Conservation (phyloP, 768 basidiomycete species). For the Tylopilus rubrobrunneus region DNA sequence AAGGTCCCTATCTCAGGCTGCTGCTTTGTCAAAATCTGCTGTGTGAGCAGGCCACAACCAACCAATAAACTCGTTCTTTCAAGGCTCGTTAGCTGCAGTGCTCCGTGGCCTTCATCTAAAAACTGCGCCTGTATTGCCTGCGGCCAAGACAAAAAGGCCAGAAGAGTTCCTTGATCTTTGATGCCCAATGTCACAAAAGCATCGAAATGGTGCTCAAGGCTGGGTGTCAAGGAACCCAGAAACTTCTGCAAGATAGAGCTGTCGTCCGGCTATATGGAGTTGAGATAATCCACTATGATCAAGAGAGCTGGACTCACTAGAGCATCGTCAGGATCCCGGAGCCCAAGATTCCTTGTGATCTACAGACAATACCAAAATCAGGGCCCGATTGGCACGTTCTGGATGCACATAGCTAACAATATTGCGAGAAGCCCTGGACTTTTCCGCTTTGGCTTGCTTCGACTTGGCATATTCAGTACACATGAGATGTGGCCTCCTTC, state of each 20-base stretch:
- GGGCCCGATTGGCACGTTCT: not conserved
- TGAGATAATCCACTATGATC: not conserved
- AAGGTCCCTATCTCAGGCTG: not conserved
- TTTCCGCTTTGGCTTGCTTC: not conserved
- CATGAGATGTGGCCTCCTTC: constrained; percentile 2
- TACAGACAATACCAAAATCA: not conserved
- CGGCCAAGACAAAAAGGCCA: constrained; percentile 24
- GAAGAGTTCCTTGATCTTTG: constrained; percentile 18
- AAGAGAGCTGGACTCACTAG: constrained; percentile 7
- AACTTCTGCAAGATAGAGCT: constrained; percentile 9
- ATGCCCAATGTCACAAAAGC: constrained; percentile 22
- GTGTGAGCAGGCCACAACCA: constrained; percentile 3
- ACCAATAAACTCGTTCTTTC: constrained; percentile 18
- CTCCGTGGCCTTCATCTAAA: constrained; percentile 8
- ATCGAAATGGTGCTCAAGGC: constrained; percentile 17
- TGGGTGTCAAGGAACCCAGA: constrained; percentile 19
- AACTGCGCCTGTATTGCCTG: constrained; percentile 11
- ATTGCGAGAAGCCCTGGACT: not conserved
- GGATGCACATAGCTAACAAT: not conserved
- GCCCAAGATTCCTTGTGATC: not conserved
- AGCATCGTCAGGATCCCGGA: not conserved
- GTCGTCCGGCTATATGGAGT: not conserved
- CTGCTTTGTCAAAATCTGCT: constrained; percentile 1
- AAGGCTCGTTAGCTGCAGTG: constrained; percentile 19
- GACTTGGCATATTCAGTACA: not conserved